Evolutionary conservation across 371 early-diverging fungal species (phyloP), one percentile per base, ranked within the genome.

Genomic region (Rhizopus delemar): DNA sequence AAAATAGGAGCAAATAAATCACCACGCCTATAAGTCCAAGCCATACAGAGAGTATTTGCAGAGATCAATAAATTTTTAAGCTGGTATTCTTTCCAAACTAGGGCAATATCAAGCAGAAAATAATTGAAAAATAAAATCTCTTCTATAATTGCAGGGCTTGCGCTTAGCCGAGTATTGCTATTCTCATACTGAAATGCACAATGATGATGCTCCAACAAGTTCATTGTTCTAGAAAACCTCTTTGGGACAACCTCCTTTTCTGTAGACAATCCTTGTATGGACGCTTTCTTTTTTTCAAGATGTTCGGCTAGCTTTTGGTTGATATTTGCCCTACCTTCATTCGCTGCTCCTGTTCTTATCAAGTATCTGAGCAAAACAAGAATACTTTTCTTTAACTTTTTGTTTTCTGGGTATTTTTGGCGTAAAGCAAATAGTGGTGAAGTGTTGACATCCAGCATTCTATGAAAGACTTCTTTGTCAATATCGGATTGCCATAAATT

Each of bases 341-440:
- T 7, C 6, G 48, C 5, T 12, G 31, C 9, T 48, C 15, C 28
- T 29, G 31, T 13, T 16, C 70, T 50, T 0, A 62, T 34, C 9
- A 75, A 51, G 5, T 51, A 56, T 33, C 74, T 65, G 11, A 73
- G 9, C 0, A 73, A 41, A 5, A 56, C 51, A 5, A 69, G 55
- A 12, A 71, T 52, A 13, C 60, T 56, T 3, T 36, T 34, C 12
- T 62, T 60, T 5, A 71, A 32, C n/a, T 50, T 60, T 2, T 57
- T 59, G n/a, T 71, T 35, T 7, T 49, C 41, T 50, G 56, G 15
- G 46, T 62, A 34, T 6, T 56, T 35, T 0, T 36, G 36, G 3
- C 62, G 56, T 29, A 71, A 38, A 11, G 41, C 28, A 36, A 55
- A 64, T 5, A 77, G 29, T 15, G 70, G 71, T 8, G 77, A 76